phyloP scores from a whole-genome alignment of 139 green algal genomes.

The Micractinium sp. region DNA sequence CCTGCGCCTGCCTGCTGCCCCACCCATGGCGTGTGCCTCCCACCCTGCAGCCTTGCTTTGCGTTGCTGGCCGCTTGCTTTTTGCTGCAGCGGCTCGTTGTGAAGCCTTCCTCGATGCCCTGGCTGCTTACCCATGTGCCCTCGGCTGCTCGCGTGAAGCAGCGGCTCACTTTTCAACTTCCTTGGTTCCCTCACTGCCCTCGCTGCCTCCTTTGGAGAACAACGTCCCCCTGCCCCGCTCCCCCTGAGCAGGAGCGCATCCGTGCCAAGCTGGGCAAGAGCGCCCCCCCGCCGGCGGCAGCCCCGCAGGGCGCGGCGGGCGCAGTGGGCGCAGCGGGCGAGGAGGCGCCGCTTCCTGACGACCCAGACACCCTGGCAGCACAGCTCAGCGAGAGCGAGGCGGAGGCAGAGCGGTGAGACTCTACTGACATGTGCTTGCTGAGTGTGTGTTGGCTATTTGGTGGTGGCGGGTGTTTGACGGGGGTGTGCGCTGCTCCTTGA shows the following conservation, averaged over 20 bases:
- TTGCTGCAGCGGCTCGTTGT: too few relatives aligned
- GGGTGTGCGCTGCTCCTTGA: too few relatives aligned
- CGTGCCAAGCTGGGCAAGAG: constrained; percentile 24
- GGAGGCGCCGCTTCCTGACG: constrained; percentile 30
- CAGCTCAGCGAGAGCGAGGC: constrained; percentile 35
- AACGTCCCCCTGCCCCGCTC: not conserved
- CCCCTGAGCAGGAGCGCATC: constrained; percentile 8
- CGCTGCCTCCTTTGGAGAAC: not conserved
- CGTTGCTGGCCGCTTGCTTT: not conserved
- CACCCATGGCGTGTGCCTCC: not conserved
- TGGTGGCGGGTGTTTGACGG: too few relatives aligned
- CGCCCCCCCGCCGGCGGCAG: not conserved
- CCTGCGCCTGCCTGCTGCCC: not conserved
- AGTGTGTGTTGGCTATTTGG: too few relatives aligned
- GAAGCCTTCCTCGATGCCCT: too few relatives aligned
- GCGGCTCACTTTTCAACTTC: too few relatives aligned
- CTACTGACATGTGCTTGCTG: not conserved
- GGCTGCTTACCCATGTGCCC: too few relatives aligned
- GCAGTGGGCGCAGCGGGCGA: not conserved
- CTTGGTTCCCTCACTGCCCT: not conserved
- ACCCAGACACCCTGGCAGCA: constrained; percentile 31
- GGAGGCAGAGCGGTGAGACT: constrained; percentile 2
- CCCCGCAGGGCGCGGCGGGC: not conserved
- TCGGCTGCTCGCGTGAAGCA: not conserved
- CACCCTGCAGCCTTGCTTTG: too few relatives aligned